phyloP scores from a whole-genome alignment of 192 early-diverging fungal species.

The Thamnidium elegans region DNA sequence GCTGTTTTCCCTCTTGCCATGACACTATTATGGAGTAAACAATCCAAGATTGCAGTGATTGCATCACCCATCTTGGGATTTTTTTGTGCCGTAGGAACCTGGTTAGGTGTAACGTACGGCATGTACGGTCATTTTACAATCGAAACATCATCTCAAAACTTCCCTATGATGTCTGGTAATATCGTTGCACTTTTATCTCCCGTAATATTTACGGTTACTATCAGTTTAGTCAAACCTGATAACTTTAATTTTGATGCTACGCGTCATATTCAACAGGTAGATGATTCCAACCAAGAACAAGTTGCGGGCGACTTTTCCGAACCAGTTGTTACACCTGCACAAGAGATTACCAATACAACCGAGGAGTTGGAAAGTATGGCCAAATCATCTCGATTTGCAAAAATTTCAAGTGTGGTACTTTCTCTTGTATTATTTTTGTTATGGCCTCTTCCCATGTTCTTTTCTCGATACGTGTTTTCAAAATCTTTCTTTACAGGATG shows the following conservation, averaged over 20 bases:
- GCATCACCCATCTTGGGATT: conserved; percentile 53
- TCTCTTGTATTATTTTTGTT: conserved; percentile 59
- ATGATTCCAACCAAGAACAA: conserved; percentile 31
- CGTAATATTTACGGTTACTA: conserved; percentile 34
- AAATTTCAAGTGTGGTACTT: conserved; percentile 46
- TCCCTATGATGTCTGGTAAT: conserved; percentile 78
- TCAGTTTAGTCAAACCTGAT: conserved; percentile 55
- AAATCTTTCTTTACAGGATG: conserved; percentile 68
- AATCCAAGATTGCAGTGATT: conserved; percentile 53
- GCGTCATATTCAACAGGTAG: conserved; percentile 42
- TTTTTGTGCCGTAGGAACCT: conserved; percentile 50
- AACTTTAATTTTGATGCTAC: conserved; percentile 60
- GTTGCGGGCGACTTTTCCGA: conserved; percentile 6
- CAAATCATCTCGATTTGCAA: conserved; percentile 61
- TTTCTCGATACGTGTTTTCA: conserved; percentile 60
- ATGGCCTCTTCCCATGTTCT: conserved; percentile 73
- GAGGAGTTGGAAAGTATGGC: conserved; percentile 37
- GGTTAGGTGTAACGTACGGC: conserved; percentile 54
- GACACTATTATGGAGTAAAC: conserved; percentile 66
- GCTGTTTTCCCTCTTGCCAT: conserved; percentile 66
- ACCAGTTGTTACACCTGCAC: neutral
- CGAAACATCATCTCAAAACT: conserved; percentile 55
- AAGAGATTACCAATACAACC: conserved; percentile 20
- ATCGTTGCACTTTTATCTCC: conserved; percentile 44
- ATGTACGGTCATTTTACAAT: conserved; percentile 58